phyloP scores from a whole-genome alignment of 345 rosid genomes.

The Trapa incisa region DNA sequence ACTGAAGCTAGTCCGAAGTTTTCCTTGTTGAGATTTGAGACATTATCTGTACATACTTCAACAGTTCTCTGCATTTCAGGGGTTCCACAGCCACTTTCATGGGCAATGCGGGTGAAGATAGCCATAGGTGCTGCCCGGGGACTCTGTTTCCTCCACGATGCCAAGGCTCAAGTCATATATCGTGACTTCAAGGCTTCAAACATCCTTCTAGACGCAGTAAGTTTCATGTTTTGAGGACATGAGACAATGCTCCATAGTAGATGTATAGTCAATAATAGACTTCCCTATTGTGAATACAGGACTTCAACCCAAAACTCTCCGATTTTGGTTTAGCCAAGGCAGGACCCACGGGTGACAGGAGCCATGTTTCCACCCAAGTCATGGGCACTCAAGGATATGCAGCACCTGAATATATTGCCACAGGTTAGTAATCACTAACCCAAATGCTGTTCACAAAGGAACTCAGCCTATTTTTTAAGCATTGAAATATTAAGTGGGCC shows the following conservation, averaged over 20 bases:
- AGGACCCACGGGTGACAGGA: slow-evolving; percentile 90
- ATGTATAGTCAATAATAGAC: slow-evolving; percentile 5
- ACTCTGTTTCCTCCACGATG: slow-evolving; percentile 83
- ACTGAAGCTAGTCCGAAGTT: background rate
- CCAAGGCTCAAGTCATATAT: slow-evolving; percentile 75
- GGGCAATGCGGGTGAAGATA: slow-evolving; percentile 71
- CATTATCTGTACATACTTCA: background rate
- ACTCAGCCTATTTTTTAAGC: background rate
- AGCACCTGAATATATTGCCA: slow-evolving; percentile 93
- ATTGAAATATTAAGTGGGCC: background rate
- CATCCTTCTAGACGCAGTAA: slow-evolving; percentile 71
- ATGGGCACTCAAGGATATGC: slow-evolving; percentile 95
- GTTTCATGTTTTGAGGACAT: slow-evolving; percentile 1
- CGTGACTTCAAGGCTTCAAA: slow-evolving; percentile 86
- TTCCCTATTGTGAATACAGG: slow-evolving; percentile 29
- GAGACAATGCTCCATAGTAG: background rate
- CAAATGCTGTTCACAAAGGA: too few species aligned
- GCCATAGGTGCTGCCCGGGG: slow-evolving; percentile 83
- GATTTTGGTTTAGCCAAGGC: slow-evolving; percentile 97
- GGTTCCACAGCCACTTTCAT: slow-evolving; percentile 69
- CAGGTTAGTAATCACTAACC: slow-evolving; percentile 36
- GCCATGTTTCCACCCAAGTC: slow-evolving; percentile 92
- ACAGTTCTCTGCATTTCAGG: slow-evolving; percentile 22
- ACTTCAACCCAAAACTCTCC: slow-evolving; percentile 78
- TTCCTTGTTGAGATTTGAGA: background rate